These are phyloP conservation scores for Podospora appendiculata DNA, from an alignment of 495 filamentous ascomycete species.

Conservation along the genomic window DNA sequence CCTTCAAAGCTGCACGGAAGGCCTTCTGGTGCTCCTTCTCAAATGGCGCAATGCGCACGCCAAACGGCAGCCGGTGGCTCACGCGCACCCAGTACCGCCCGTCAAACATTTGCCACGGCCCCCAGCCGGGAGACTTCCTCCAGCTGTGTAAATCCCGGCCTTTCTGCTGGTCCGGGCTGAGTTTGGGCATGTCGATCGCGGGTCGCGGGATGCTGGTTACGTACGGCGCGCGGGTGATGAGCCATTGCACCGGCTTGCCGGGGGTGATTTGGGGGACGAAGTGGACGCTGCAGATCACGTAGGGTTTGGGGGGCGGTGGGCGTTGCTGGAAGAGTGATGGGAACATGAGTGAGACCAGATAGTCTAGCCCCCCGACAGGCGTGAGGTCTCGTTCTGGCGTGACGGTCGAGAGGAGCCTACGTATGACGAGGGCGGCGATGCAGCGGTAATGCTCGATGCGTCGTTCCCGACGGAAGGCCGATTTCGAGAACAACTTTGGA, in stretches of 20 bases:
- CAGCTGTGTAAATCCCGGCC: neutral
- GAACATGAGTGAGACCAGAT: slow-evolving; percentile 29
- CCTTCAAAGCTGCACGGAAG: slow-evolving; percentile 19
- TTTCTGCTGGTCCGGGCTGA: neutral
- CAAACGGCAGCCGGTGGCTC: slow-evolving; percentile 25
- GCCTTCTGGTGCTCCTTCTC: slow-evolving; percentile 36
- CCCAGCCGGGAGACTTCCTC: slow-evolving; percentile 16
- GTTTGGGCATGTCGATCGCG: slow-evolving; percentile 1
- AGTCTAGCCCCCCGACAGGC: slow-evolving; percentile 22
- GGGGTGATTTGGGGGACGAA: slow-evolving; percentile 37
- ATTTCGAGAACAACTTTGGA: slow-evolving; percentile 5
- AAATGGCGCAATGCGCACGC: slow-evolving; percentile 45
- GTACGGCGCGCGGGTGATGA: slow-evolving; percentile 33
- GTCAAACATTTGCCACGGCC: slow-evolving; percentile 61
- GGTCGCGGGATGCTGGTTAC: slow-evolving; percentile 19
- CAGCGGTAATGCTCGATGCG: slow-evolving; percentile 22
- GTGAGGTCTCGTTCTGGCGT: slow-evolving; percentile 27
- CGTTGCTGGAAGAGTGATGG: slow-evolving; percentile 13
- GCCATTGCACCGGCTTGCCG: slow-evolving; percentile 22
- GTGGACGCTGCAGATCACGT: slow-evolving; percentile 47
- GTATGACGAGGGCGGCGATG: slow-evolving; percentile 32
- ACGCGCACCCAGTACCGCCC: slow-evolving; percentile 76
- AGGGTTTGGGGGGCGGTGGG: slow-evolving; percentile 28
- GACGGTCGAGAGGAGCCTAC: slow-evolving; percentile 29
- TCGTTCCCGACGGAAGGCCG: slow-evolving; percentile 6